Evolutionary conservation across 2,329 filamentous ascomycete species (phyloP).

Genomic region (Talaromyces albobiverticillius): DNA sequence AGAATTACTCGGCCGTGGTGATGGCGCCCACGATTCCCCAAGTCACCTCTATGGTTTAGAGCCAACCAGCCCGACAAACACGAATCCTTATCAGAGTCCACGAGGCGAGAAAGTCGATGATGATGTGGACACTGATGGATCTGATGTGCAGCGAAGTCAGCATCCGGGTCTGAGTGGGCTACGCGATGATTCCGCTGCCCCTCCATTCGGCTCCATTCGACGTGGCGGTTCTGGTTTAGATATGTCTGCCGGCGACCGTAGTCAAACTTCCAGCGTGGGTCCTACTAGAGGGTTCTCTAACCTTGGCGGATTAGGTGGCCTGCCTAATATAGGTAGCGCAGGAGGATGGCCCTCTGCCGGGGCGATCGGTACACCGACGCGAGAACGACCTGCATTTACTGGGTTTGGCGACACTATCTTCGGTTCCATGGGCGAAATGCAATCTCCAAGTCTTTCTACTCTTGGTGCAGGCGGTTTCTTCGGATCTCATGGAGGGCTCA

Average conservation of each 20-base stretch:
- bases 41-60: conserved; percentile 52
- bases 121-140: conserved; percentile 56
- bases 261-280: conserved; percentile 86
- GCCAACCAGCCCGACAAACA: conserved; percentile 85
- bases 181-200: conserved; percentile 47
- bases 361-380: conserved; percentile 70
- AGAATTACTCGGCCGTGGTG: conserved; percentile 56
- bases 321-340: conserved; percentile 54
- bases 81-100: conserved; percentile 93
- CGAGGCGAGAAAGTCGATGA: conserved; percentile 68
- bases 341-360: conserved; percentile 56
- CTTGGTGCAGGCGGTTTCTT: conserved; percentile 56
- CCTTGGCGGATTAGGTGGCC: conserved; percentile 50
- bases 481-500: conserved; percentile 55
- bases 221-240: conserved; percentile 56
- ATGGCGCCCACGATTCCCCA: conserved; percentile 56
- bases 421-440: conserved; percentile 71
- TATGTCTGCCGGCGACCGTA: conserved; percentile 72
- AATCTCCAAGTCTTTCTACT: conserved; percentile 46
- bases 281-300: conserved; percentile 67
- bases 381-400: conserved; percentile 53
- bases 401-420: conserved; percentile 65
- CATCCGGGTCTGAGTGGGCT: conserved; percentile 54
- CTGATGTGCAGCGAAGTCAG: conserved; percentile 51
- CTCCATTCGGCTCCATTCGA: conserved; percentile 55